Evolutionary conservation across 345 rosid genomes (phyloP).

Genomic region (Erysimum cheiranthoides): DNA sequence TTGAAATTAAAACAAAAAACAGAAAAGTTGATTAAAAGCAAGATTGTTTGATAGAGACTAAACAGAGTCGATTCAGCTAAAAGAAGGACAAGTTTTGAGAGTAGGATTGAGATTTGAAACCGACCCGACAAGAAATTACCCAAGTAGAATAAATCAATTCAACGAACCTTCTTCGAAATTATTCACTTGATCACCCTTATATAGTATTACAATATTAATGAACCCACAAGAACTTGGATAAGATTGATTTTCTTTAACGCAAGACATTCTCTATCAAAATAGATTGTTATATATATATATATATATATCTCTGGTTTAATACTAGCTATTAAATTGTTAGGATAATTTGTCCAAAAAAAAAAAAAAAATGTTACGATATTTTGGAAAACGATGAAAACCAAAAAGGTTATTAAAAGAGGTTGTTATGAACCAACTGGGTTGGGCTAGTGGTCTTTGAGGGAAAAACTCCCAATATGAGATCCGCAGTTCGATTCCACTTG

Average conservation of each 20-base stretch:
- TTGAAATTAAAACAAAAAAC: background rate
- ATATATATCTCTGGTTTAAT: background rate
- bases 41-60: conserved; percentile 19
- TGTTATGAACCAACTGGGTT: too few relatives aligned
- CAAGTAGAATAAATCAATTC: background rate
- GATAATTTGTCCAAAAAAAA: background rate
- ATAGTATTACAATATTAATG: conserved; percentile 9
- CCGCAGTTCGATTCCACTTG: too few relatives aligned
- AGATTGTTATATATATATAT: background rate
- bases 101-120: background rate
- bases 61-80: conserved; percentile 24
- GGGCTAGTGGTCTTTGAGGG: too few relatives aligned
- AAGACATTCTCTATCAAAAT: background rate
- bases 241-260: background rate
- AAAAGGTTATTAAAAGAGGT: too few relatives aligned
- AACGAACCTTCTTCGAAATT: conserved; percentile 38
- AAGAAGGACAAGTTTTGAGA: conserved; percentile 25
- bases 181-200: conserved; percentile 21
- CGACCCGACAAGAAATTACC: conserved; percentile 39
- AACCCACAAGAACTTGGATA: conserved; percentile 17
- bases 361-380: background rate
- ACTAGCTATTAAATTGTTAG: background rate
- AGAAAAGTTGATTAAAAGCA: background rate
- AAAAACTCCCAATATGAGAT: too few relatives aligned
- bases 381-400: background rate